Evolutionary conservation across 2,329 filamentous ascomycete species (phyloP).

Genomic region (Shiraia sp.): DNA sequence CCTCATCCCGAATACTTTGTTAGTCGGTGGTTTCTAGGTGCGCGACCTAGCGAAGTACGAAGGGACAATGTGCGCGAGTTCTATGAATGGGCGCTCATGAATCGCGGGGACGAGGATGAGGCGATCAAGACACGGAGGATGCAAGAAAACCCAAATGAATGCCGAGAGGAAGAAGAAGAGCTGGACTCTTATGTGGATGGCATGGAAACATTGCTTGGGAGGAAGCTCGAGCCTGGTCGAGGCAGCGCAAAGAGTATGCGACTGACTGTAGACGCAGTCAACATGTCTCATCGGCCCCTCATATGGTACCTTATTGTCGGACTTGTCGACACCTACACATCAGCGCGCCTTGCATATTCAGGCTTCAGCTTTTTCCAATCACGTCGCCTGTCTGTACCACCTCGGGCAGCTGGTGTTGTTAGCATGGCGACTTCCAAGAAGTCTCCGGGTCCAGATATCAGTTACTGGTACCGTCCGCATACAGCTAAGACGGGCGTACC

Average conservation of each 20-base stretch:
- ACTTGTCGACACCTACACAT: conserved; percentile 55
- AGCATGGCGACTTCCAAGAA: conserved; percentile 60
- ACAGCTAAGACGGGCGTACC: conserved; percentile 61
- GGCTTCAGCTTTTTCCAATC: conserved; percentile 60
- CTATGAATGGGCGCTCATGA: conserved; percentile 69
- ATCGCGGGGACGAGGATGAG: conserved; percentile 49
- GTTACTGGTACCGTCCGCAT: conserved; percentile 70
- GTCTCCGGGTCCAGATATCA: conserved; percentile 55
- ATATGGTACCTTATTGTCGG: conserved; percentile 64
- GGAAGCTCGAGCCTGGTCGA: conserved; percentile 57
- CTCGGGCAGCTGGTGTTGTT: conserved; percentile 52
- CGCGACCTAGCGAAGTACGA: conserved; percentile 60
- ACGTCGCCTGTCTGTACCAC: too few relatives aligned
- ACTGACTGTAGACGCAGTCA: conserved; percentile 67
- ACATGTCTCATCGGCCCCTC: conserved; percentile 64
- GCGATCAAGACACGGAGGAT: conserved; percentile 15
- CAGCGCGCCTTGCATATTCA: conserved; percentile 49
- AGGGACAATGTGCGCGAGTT: conserved; percentile 72
- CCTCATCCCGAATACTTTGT: conserved; percentile 62
- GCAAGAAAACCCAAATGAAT: conserved; percentile 20
- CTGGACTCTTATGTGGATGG: conserved; percentile 59
- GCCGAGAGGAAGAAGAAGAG: conserved; percentile 50
- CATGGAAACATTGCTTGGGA: conserved; percentile 59
- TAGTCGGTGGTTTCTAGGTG: conserved; percentile 68
- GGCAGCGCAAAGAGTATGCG: conserved; percentile 62